Percentiles rank a stretch among this genome's conserved stretches.
These are phyloP conservation scores for Yamadazyma dushanensis DNA, from an alignment of 1,139 yeast genomes.

Conservation along the genomic window DNA sequence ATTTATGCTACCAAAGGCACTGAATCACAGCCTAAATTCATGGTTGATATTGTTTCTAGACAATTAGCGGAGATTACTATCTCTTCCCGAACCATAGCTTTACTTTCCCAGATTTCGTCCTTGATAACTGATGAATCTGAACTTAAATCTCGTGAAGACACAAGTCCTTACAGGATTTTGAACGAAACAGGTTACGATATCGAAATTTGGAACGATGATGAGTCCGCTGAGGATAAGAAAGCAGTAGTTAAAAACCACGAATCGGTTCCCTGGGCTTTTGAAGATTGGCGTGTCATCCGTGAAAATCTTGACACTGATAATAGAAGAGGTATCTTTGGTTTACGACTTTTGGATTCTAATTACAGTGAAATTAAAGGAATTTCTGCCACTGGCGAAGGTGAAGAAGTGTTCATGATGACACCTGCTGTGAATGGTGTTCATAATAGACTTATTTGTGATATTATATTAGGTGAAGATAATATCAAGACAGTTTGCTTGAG, in stretches of 20 bases:
- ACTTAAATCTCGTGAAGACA: conserved; percentile 70
- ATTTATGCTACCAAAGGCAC: conserved; percentile 59
- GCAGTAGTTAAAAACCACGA: conserved; percentile 48
- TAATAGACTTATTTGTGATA: conserved; percentile 72
- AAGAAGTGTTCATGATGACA: conserved; percentile 63
- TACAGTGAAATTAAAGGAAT: conserved; percentile 56
- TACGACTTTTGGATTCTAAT: conserved; percentile 54
- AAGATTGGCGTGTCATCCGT: conserved; percentile 87
- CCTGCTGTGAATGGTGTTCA: conserved; percentile 69
- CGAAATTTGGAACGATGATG: conserved; percentile 70
- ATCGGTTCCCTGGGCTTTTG: conserved; percentile 83
- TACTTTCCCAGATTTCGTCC: conserved; percentile 65
- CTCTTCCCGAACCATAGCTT: conserved; percentile 78
- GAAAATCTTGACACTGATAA: conserved; percentile 73
- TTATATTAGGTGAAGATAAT: conserved; percentile 68
- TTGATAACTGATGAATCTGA: conserved; percentile 56
- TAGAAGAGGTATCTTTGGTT: conserved; percentile 59
- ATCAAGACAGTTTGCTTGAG: conserved; percentile 74
- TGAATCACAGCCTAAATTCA: conserved; percentile 48
- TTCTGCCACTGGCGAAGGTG: conserved; percentile 82
- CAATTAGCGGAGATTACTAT: conserved; percentile 77
- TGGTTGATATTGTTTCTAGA: conserved; percentile 67
- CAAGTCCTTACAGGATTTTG: conserved; percentile 75
- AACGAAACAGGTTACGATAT: conserved; percentile 86
- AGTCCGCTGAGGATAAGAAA: conserved; percentile 15